Evolutionary conservation across 768 basidiomycete genomes (phyloP).

Genomic region (Lactarius pseudohatsudake): DNA sequence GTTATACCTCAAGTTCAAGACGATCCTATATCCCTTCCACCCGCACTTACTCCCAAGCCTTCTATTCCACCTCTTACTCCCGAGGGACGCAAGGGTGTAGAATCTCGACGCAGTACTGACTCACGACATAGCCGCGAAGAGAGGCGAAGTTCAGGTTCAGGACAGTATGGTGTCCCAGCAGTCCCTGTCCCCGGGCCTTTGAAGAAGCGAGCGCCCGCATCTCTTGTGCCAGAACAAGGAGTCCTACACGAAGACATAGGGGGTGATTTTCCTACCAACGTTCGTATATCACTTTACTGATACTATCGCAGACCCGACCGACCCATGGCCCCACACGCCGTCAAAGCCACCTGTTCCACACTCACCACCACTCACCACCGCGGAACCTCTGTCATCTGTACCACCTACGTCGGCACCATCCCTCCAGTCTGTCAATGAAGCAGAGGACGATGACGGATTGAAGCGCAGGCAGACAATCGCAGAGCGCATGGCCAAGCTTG

Average conservation of each 20-base stretch:
- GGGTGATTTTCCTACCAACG: conserved; percentile 39
- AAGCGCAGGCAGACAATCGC: conserved; percentile 71
- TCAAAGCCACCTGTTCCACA: conserved; percentile 35
- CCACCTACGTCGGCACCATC: conserved; percentile 10
- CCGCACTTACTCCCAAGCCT: conserved; percentile 2
- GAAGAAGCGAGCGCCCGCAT: conserved; percentile 18
- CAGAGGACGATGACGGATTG: conserved; percentile 47
- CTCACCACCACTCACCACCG: background rate
- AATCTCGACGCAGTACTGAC: conserved; percentile 23
- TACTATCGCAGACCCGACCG: conserved; percentile 57
- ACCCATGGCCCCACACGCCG: conserved; percentile 60
- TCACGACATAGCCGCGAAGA: conserved; percentile 14
- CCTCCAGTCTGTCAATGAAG: conserved; percentile 29
- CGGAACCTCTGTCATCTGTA: conserved; percentile 12
- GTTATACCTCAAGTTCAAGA: conserved; percentile 7
- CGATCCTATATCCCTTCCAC: conserved; percentile 1
- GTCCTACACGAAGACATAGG: conserved; percentile 36
- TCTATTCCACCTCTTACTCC: conserved; percentile 15
- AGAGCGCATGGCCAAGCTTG: conserved; percentile 92
- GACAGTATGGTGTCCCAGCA: conserved; percentile 3
- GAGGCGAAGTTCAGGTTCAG: conserved; percentile 14
- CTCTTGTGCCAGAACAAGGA: conserved; percentile 25
- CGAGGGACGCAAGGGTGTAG: conserved; percentile 18
- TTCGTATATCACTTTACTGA: conserved; percentile 17
- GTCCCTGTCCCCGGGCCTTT: conserved; percentile 8